phyloP scores from a whole-genome alignment of 495 filamentous ascomycete species.

The Xanthoparmelia taractica region DNA sequence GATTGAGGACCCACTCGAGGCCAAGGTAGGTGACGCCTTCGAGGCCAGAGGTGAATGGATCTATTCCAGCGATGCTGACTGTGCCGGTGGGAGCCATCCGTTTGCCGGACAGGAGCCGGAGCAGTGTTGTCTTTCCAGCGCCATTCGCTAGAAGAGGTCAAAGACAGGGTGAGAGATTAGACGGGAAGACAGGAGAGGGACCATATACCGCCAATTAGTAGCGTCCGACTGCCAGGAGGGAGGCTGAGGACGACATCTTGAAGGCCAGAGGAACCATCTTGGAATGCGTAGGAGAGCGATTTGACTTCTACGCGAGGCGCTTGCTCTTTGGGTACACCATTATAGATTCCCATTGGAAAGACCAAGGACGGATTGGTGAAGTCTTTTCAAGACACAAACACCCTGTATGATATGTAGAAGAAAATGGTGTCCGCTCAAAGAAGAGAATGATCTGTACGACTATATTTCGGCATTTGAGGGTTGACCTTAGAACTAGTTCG shows the following conservation, averaged over 20 bases:
- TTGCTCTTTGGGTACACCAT: slow-evolving; percentile 15
- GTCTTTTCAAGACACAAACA: background rate
- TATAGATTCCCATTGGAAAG: slow-evolving; percentile 17
- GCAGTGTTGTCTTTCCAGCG: slow-evolving; percentile 93
- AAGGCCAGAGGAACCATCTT: slow-evolving; percentile 68
- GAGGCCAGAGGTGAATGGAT: slow-evolving; percentile 81
- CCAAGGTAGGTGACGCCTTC: slow-evolving; percentile 96
- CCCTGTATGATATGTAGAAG: background rate
- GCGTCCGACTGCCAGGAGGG: slow-evolving; percentile 74
- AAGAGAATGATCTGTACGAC: background rate
- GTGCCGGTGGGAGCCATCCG: slow-evolving; percentile 70
- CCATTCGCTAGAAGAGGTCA: slow-evolving; percentile 62
- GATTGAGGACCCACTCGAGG: slow-evolving; percentile 97
- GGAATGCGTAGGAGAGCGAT: slow-evolving; percentile 81
- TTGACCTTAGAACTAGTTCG: no score
- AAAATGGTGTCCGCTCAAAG: background rate
- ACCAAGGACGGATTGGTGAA: background rate
- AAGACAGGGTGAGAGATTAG: slow-evolving; percentile 10
- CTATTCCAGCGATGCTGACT: slow-evolving; percentile 68
- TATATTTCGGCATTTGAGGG: no score
- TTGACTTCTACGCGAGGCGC: slow-evolving; percentile 58
- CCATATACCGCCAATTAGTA: slow-evolving; percentile 76
- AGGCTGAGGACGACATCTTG: slow-evolving; percentile 62
- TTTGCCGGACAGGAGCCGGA: slow-evolving; percentile 85
- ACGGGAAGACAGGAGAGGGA: background rate